Evolutionary conservation across 805 yeast species (phyloP), one percentile per base, ranked within the genome.

Genomic region (Nakazawaea anatomiae): DNA sequence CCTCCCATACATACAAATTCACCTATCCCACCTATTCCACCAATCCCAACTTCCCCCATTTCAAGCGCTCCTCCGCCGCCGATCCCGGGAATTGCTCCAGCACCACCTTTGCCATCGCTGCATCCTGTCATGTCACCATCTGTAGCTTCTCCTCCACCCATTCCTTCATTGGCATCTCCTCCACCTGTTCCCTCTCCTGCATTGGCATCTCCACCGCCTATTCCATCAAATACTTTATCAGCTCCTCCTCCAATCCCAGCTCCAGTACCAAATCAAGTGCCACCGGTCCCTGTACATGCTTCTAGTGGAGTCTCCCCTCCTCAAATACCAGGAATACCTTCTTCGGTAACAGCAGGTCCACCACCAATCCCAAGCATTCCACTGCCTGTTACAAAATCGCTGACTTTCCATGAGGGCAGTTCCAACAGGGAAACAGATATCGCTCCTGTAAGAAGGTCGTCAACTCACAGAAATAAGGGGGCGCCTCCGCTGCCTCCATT

Each of bases 211-310:
- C 56, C 59, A 18, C 57, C 55, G 18, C 54, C 53, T 28, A 54
- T 60, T 31, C 35, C 49, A 12, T 50, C 60, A 1, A 51, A 49
- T 11, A 60, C 63, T 34, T 55, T 56, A 28, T 50, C 59, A 45
- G 57, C 59, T 9, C 58, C 66, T 36, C 52, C 56, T 32, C 64
- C 70, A 10, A 52, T 54, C 27, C 28, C 44, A 18, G 39, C 48
- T 7, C 53, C 60, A 25, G 46, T 35, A 25, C 25, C 25, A 18
- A 18, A 18, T 18, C 3, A 18, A 18, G 25, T 18, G 25, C 62
- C 64, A 42, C 55, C 63, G 30, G 39, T 54, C 28, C 53, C 55
- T 25, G 47, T 29, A 4, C 44, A 42, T 29, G 35, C 50, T 9
- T 49, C 55, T 12, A 48, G 44, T 14, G 55, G 35, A 32, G 35